Evolutionary conservation across 371 early-diverging fungal genomes (phyloP), one percentile per base, ranked within the genome.

Genomic region (Entomophthora muscae): DNA sequence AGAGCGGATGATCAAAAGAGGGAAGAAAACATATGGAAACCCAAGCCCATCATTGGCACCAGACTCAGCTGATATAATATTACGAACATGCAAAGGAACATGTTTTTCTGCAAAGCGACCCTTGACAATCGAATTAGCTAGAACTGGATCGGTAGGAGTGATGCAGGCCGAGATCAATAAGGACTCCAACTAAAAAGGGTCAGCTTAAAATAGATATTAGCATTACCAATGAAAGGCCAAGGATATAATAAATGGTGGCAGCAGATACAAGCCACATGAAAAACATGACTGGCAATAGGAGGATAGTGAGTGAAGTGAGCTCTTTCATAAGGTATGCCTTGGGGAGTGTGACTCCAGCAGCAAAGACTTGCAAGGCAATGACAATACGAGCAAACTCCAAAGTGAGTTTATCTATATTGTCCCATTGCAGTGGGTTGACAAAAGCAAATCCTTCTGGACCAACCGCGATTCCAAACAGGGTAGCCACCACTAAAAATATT

Each of bases 91-190:
- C 10, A 70, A 65, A 0, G 95, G 90, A 94, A 96, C n/a, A n/a
- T n/a, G n/a, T n/a, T n/a, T n/a, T n/a, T n/a, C n/a, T n/a, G n/a
- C n/a, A n/a, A n/a, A n/a, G 54, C 82, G 76, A 13, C 98, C 96
- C 67, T 90, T 90, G 5, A 97, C 84, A 22, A 97, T 87, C 1
- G 89, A 85, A 75, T 90, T 92, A 62, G 95, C 89, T 60, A 98
- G 70, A 5, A 98, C 94, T 0, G 97, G 96, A 77, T 98, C 97
- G 0, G 97, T 98, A 0, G 97, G 96, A 3, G 94, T 87, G 7
- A 93, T 71, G 65, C 92, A 91, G 0, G 95, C 88, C 22, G 88
- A 90, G 65, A 95, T 76, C 3, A 91, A 76, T 54, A 93, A 73
- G 1, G 85, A 72, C 63, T 87, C 81, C 51, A 89, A 66, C 76